Conservation (phyloP, 257 asterid genomes). For the Fraxinus americana region DNA sequence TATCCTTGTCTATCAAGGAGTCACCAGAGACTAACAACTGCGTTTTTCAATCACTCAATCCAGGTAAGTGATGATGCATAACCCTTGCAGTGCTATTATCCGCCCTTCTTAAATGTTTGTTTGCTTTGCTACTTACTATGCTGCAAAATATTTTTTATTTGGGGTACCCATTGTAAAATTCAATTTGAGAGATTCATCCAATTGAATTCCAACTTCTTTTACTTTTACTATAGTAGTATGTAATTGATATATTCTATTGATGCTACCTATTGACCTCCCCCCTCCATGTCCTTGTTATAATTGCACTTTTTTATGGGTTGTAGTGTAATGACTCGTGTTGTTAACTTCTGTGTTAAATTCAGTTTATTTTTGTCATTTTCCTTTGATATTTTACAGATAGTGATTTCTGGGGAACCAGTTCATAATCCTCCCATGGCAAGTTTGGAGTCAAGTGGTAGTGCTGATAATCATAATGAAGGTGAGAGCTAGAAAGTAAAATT, state of each 20-base stretch:
- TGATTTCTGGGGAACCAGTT: constrained; percentile 65
- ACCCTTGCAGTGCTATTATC: constrained; percentile 9
- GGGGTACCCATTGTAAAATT: background rate
- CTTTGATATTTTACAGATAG: constrained; percentile 53
- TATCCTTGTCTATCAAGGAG: constrained; percentile 92
- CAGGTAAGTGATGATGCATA: constrained; percentile 55
- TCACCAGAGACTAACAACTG: constrained; percentile 69
- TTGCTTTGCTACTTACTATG: constrained; percentile 17
- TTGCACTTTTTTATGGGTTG: constrained; percentile 1
- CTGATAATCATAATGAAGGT: constrained; percentile 50
- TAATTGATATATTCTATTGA: background rate
- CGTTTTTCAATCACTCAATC: constrained; percentile 74
- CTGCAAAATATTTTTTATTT: constrained; percentile 1
- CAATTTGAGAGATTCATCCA: background rate
- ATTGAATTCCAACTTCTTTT: constrained; percentile 9
- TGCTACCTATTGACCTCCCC: background rate
- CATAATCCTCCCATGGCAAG: constrained; percentile 49
- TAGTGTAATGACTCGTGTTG: background rate
- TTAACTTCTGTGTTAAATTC: background rate
- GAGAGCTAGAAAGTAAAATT: constrained; percentile 22
- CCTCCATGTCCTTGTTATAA: background rate
- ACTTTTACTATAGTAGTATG: background rate
- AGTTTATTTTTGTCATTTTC: constrained; percentile 22
- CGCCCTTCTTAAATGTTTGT: constrained; percentile 9
- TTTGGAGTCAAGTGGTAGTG: constrained; percentile 35